A percentile compares a stretch with the other conserved stretches of the same genome.
Conservation (phyloP, 257 asterid genomes). For the Solanum bulbocastanum region DNA sequence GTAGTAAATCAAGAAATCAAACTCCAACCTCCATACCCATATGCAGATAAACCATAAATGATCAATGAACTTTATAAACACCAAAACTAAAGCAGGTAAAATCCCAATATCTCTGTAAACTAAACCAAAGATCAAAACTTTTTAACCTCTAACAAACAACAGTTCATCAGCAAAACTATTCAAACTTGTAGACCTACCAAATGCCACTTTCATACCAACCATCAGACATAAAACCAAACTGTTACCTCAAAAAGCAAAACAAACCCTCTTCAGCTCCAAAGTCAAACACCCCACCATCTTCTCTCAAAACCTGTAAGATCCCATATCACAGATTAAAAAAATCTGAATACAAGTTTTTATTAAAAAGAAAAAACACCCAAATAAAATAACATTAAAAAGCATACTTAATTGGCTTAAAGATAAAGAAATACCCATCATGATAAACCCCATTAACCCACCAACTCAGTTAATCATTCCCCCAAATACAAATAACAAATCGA, state of each 20-base stretch:
- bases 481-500: not conserved
- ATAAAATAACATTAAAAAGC: not conserved
- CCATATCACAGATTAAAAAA: not conserved
- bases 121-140: conserved; percentile 1
- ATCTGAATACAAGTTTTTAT: not conserved
- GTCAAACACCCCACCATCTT: conserved; percentile 24
- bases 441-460: not conserved
- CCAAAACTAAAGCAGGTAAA: not conserved
- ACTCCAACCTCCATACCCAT: conserved; percentile 23
- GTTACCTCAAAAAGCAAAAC: conserved; percentile 4
- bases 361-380: not conserved
- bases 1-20: conserved; percentile 21
- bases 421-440: not conserved
- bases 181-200: conserved; percentile 1
- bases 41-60: not conserved
- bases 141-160: conserved; percentile 7
- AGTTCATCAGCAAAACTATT: not conserved
- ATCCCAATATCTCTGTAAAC: not conserved
- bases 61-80: not conserved
- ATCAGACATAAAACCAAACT: conserved; percentile 4
- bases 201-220: not conserved
- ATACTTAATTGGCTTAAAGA: not conserved
- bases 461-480: not conserved
- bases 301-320: not conserved
- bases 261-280: conserved; percentile 36